phyloP scores from a whole-genome alignment of 345 rosid genomes.

The Zanthoxylum bungeanum region DNA sequence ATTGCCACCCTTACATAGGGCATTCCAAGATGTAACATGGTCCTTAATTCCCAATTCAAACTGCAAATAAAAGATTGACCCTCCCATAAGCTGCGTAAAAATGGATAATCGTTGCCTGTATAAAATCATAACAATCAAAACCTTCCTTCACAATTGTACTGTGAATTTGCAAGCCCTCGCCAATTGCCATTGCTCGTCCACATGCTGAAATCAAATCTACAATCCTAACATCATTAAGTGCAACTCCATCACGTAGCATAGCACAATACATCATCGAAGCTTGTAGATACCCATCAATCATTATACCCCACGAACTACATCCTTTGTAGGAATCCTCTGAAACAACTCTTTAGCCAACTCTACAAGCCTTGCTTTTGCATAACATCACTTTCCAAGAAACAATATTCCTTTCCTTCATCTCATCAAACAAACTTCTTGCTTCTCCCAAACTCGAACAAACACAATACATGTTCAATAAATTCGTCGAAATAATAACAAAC shows the following conservation, averaged over 20 bases:
- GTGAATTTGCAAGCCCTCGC: constrained; percentile 68
- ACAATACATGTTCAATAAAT: constrained; percentile 68
- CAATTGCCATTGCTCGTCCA: constrained; percentile 32
- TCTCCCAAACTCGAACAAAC: constrained; percentile 48
- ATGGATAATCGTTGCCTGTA: constrained; percentile 70
- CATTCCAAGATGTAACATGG: constrained; percentile 63
- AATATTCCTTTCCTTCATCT: constrained; percentile 56
- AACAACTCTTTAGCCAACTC: constrained; percentile 56
- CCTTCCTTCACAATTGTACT: constrained; percentile 46
- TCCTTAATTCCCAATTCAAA: constrained; percentile 48
- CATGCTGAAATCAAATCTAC: constrained; percentile 78
- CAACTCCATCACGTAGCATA: constrained; percentile 47
- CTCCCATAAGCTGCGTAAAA: constrained; percentile 57
- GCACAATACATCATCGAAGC: constrained; percentile 49
- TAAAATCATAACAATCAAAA: constrained; percentile 54
- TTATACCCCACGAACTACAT: constrained; percentile 81
- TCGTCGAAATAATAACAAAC: constrained; percentile 60
- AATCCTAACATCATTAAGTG: constrained; percentile 61
- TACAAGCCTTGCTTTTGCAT: constrained; percentile 60
- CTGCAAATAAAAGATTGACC: constrained; percentile 43
- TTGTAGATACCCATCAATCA: constrained; percentile 58
- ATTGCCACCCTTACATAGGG: too few relatives aligned
- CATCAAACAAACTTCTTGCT: constrained; percentile 57
- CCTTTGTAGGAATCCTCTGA: constrained; percentile 50
- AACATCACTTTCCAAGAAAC: constrained; percentile 90